These are phyloP conservation scores for Alternaria sp. DNA, from an alignment of 2,329 filamentous ascomycete species.

Conservation along the genomic window DNA sequence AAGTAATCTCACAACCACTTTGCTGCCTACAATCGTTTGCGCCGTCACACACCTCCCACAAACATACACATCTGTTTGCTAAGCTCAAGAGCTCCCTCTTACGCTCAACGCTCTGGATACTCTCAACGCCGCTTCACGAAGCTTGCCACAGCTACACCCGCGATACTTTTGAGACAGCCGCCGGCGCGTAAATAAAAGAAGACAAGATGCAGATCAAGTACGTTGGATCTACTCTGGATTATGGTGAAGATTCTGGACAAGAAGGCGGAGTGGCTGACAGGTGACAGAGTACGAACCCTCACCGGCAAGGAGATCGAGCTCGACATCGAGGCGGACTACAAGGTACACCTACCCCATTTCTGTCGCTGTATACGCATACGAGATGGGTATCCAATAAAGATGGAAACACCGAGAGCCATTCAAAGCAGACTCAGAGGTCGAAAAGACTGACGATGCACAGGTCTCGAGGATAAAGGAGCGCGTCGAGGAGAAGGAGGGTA, in stretches of 20 bases:
- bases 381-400: no score
- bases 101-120: neutral
- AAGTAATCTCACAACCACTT: conserved; percentile 9
- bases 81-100: neutral
- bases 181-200: conserved; percentile 4
- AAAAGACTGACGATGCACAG: conserved; percentile 56
- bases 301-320: conserved; percentile 99
- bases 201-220: conserved; percentile 52
- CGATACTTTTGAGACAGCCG: neutral
- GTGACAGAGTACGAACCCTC: conserved; percentile 85
- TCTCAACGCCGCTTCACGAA: neutral
- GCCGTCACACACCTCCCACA: neutral
- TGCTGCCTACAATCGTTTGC: conserved; percentile 13
- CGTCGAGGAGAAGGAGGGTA: conserved; percentile 98
- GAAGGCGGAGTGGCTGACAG: conserved; percentile 18
- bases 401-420: neutral
- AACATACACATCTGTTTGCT: neutral
- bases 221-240: neutral
- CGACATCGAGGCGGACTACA: conserved; percentile 93
- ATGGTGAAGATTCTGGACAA: neutral
- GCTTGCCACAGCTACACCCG: neutral
- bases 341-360: conserved; percentile 63
- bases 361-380: neutral
- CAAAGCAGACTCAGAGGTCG: fast-evolving
- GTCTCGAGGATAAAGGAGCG: conserved; percentile 97